These are phyloP conservation scores for Crithidia brevicula DNA, from an alignment of 208 protist species.

Conservation along the genomic window DNA sequence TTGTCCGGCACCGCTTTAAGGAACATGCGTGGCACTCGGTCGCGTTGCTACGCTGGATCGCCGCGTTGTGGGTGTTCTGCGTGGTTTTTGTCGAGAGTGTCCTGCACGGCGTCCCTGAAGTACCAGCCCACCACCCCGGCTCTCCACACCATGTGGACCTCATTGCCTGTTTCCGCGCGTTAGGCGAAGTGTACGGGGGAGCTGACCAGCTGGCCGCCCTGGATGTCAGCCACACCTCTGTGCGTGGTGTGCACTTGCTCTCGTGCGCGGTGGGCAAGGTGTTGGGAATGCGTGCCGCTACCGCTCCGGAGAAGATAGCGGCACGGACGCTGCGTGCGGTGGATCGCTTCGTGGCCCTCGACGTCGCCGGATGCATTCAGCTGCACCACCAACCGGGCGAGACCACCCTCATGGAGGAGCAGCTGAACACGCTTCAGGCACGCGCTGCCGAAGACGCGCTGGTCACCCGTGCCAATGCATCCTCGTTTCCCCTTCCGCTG, in stretches of 20 bases:
- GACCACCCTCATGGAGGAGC: background rate
- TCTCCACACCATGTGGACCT: conserved; percentile 7
- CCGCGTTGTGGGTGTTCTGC: conserved; percentile 5
- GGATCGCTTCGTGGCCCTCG: conserved; percentile 40
- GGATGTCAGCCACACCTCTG: conserved; percentile 52
- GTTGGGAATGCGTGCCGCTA: background rate
- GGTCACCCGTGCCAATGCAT: too few species aligned
- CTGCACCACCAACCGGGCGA: conserved; percentile 25
- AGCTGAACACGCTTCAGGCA: conserved; percentile 1
- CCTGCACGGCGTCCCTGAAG: conserved; percentile 10
- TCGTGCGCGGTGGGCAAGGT: conserved; percentile 35
- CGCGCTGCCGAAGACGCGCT: background rate
- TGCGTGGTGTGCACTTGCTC: conserved; percentile 50
- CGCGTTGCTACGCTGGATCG: conserved; percentile 6
- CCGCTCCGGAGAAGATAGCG: background rate
- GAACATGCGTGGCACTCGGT: background rate
- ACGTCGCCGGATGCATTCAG: conserved; percentile 46
- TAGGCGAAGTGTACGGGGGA: conserved; percentile 25
- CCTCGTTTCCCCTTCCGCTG: conserved; percentile 1
- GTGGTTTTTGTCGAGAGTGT: conserved; percentile 4
- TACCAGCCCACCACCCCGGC: background rate
- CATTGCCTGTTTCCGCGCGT: conserved; percentile 12
- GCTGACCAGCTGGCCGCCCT: conserved; percentile 33
- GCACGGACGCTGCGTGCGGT: background rate
- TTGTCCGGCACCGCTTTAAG: conserved; percentile 16